phyloP scores from a whole-genome alignment of 2,329 filamentous ascomycete species.

The Phialophora verrucosa region DNA sequence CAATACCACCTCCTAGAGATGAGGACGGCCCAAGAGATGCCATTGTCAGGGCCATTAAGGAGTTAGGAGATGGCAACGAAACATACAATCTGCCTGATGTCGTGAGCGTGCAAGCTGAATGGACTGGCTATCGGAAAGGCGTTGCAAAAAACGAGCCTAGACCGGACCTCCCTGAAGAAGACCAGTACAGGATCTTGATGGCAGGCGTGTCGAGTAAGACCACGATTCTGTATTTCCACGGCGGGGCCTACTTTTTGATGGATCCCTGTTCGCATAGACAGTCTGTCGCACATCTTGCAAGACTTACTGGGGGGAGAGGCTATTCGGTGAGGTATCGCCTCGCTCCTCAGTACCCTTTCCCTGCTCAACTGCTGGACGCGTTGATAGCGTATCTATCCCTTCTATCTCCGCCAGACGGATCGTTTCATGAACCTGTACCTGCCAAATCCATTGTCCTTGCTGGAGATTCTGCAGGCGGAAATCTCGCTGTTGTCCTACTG shows the following conservation, averaged over 20 bases:
- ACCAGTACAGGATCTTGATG: slow-evolving; percentile 50
- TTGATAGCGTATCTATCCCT: slow-evolving; percentile 56
- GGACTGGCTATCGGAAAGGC: slow-evolving; percentile 52
- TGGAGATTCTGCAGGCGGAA: slow-evolving; percentile 55
- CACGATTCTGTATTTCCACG: slow-evolving; percentile 55
- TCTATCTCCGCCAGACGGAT: slow-evolving; percentile 51
- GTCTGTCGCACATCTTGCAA: slow-evolving; percentile 47
- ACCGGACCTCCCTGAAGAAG: slow-evolving; percentile 50
- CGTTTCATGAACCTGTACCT: slow-evolving; percentile 50
- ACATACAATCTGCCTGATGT: slow-evolving; percentile 48
- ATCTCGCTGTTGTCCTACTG: slow-evolving; percentile 49
- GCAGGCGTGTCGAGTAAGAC: slow-evolving; percentile 48
- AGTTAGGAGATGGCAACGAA: slow-evolving; percentile 48
- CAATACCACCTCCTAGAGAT: slow-evolving; percentile 62
- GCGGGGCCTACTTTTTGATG: slow-evolving; percentile 54
- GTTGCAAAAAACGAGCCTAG: slow-evolving; percentile 47
- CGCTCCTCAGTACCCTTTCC: slow-evolving; percentile 56
- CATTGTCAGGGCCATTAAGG: slow-evolving; percentile 48
- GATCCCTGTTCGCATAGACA: slow-evolving; percentile 53
- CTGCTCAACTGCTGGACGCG: slow-evolving; percentile 53
- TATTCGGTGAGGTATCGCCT: slow-evolving; percentile 56
- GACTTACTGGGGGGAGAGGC: slow-evolving; percentile 46
- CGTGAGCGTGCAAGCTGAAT: slow-evolving; percentile 51
- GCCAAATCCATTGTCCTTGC: slow-evolving; percentile 53
- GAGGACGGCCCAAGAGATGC: slow-evolving; percentile 42